phyloP scores from a whole-genome alignment of 225 moss, liverwort and hornwort genomes.

The Straminergon stramineum region DNA sequence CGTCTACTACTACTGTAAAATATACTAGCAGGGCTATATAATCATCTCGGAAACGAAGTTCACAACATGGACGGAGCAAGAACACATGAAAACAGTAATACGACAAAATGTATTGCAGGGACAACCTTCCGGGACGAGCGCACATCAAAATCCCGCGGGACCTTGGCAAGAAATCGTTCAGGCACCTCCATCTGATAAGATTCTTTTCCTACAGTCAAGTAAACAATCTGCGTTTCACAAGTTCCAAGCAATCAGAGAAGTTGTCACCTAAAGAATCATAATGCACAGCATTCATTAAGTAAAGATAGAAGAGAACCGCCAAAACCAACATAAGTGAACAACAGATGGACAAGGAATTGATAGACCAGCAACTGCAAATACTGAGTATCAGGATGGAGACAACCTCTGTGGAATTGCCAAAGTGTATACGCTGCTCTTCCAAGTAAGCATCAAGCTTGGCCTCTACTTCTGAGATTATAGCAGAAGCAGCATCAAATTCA shows the following conservation, averaged over 20 bases:
- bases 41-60: background rate
- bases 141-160: constrained; percentile 78
- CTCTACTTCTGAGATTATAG: constrained; percentile 43
- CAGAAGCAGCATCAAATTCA: constrained; percentile 70
- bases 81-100: background rate
- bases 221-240: constrained; percentile 59
- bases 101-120: background rate
- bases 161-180: constrained; percentile 56
- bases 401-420: constrained; percentile 75
- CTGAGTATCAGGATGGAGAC: background rate
- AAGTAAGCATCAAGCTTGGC: constrained; percentile 61
- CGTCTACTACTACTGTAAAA: background rate
- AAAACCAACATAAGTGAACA: background rate
- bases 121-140: constrained; percentile 91
- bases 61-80: background rate
- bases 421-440: constrained; percentile 59
- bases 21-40: background rate
- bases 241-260: background rate
- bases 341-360: background rate
- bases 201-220: constrained; percentile 86
- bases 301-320: background rate
- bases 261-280: background rate
- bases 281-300: background rate
- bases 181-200: constrained; percentile 92
- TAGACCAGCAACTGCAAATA: background rate